Conservation (phyloP, 192 early-diverging fungal genomes). For the Mortierella alpina region DNA sequence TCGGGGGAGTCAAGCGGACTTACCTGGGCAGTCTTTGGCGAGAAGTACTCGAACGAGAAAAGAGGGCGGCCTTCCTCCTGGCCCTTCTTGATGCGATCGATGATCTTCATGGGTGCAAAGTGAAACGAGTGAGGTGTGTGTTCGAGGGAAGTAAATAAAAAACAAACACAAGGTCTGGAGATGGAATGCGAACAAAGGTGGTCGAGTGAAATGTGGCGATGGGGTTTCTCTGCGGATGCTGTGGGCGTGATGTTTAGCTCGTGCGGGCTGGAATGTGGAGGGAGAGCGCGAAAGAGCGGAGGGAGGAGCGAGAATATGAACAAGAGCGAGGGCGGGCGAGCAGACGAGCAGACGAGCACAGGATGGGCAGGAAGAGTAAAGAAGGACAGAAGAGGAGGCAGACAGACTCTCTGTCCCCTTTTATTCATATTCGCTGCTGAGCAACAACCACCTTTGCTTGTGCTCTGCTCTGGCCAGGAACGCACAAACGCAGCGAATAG, state of each 20-base stretch:
- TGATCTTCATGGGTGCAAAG: slow-evolving; percentile 70
- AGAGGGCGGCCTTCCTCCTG: slow-evolving; percentile 74
- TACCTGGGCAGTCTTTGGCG: slow-evolving; percentile 91
- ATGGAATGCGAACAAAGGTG: neutral
- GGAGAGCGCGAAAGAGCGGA: neutral
- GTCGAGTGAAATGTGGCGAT: neutral
- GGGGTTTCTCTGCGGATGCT: neutral
- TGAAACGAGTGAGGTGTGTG: neutral
- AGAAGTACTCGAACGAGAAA: slow-evolving; percentile 98
- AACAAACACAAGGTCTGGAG: slow-evolving; percentile 4
- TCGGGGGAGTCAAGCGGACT: neutral
- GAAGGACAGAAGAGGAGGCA: neutral
- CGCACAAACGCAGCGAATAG: too few relatives aligned
- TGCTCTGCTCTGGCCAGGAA: too few relatives aligned
- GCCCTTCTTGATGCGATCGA: slow-evolving; percentile 78
- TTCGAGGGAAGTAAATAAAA: slow-evolving; percentile 1
- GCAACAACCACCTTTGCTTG: too few relatives aligned
- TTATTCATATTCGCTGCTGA: too few relatives aligned
- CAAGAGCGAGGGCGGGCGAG: neutral
- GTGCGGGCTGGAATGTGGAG: neutral
- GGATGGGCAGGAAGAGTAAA: neutral
- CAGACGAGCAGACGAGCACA: neutral
- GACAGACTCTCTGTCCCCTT: too few relatives aligned
- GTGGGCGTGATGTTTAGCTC: neutral
- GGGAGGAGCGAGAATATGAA: neutral